Conservation (phyloP, 371 early-diverging fungal genomes). For the Capniomyces stellatus region DNA sequence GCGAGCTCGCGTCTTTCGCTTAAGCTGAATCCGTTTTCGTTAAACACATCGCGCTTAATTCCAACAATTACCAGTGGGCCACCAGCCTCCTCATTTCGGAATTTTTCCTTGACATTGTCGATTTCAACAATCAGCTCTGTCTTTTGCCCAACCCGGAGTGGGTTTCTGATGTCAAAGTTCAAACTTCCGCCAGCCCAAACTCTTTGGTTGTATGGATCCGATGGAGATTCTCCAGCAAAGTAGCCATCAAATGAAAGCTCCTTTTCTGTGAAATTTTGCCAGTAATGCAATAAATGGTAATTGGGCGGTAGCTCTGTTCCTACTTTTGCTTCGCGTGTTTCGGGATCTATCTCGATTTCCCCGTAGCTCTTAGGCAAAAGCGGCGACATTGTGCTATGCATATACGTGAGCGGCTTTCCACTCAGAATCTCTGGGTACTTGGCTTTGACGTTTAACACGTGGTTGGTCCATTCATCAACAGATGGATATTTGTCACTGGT, state of each 20-base stretch:
- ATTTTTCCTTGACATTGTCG: constrained; percentile 30
- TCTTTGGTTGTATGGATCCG: constrained; percentile 49
- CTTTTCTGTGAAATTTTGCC: constrained; percentile 39
- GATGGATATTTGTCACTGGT: no score
- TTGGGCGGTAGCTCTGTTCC: constrained; percentile 43
- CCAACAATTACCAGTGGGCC: constrained; percentile 52
- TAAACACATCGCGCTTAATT: constrained; percentile 38
- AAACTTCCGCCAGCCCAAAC: constrained; percentile 76
- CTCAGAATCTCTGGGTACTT: neutral
- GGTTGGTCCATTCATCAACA: neutral
- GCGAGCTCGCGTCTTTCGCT: constrained; percentile 50
- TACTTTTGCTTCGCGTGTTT: constrained; percentile 11
- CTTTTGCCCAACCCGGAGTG: constrained; percentile 38
- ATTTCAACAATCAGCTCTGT: constrained; percentile 34
- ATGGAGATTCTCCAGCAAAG: constrained; percentile 51
- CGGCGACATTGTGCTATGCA: constrained; percentile 11
- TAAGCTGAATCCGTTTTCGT: constrained; percentile 41
- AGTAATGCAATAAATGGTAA: constrained; percentile 62
- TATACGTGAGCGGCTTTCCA: neutral
- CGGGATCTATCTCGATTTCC: constrained; percentile 4
- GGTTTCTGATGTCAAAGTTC: constrained; percentile 33
- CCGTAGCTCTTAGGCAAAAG: constrained; percentile 14
- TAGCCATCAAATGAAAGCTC: constrained; percentile 64
- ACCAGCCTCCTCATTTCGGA: constrained; percentile 9
- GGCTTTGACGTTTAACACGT: neutral